phyloP scores from a whole-genome alignment of 257 asterid species.

The Solanum piurae region DNA sequence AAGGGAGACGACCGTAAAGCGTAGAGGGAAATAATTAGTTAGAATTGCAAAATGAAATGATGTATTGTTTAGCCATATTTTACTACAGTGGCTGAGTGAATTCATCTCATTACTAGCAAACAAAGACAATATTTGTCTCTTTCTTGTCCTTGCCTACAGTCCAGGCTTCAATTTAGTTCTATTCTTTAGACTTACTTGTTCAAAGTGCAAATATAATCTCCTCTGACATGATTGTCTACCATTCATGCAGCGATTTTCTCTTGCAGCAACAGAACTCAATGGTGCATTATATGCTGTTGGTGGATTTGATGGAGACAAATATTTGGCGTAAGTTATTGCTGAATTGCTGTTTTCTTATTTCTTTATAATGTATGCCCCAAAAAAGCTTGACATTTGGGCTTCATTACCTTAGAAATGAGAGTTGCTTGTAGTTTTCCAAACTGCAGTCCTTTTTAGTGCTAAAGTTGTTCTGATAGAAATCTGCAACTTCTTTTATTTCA shows the following conservation, averaged over 20 bases:
- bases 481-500: not conserved
- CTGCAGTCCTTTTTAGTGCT: not conserved
- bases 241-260: constrained; percentile 54
- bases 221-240: not conserved
- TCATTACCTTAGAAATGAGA: not conserved
- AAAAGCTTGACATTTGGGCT: not conserved
- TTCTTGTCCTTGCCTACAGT: no score
- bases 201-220: not conserved
- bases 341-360: not conserved
- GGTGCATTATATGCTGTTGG: constrained; percentile 78
- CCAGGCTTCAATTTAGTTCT: no score
- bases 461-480: not conserved
- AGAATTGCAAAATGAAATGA: not conserved
- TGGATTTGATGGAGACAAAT: constrained; percentile 53
- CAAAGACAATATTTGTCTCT: not conserved
- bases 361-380: not conserved
- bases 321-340: constrained; percentile 52
- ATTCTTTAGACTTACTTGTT: no score
- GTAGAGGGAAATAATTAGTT: not conserved
- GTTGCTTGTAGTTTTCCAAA: not conserved
- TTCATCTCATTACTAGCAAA: not conserved
- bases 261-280: constrained; percentile 67
- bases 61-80: not conserved
- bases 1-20: not conserved
- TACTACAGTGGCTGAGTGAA: not conserved